Evolutionary conservation across 2,329 filamentous ascomycete genomes (phyloP).

Genomic region (Blastomyces parvus): DNA sequence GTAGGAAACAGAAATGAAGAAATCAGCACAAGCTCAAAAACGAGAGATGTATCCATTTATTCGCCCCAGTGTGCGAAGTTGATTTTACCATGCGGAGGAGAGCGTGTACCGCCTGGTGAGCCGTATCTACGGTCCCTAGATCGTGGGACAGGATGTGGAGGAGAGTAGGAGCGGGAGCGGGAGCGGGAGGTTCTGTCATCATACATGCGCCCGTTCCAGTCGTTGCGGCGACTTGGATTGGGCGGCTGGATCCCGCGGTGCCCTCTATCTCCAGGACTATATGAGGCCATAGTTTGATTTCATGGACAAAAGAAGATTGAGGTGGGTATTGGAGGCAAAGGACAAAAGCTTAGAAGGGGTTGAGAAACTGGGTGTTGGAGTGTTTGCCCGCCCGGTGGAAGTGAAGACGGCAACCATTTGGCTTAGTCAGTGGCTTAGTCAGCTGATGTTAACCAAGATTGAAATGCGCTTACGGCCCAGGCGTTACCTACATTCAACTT

Average conservation of each 20-base stretch:
- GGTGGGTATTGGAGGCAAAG: neutral
- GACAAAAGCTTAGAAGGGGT: neutral
- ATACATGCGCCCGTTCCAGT: constrained; percentile 38
- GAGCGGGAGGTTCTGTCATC: constrained; percentile 35
- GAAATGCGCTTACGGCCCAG: no score
- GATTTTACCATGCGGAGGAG: constrained; percentile 39
- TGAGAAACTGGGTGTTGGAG: neutral
- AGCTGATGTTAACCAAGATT: neutral
- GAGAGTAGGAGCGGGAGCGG: constrained; percentile 29
- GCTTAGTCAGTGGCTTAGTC: neutral
- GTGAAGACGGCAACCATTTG: no score
- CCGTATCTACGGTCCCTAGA: constrained; percentile 24
- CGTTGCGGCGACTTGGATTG: constrained; percentile 25
- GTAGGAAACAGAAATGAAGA: constrained; percentile 17
- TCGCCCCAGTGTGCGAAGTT: constrained; percentile 18
- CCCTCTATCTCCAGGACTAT: constrained; percentile 23
- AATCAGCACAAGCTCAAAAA: constrained; percentile 32
- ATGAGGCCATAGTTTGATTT: constrained; percentile 22
- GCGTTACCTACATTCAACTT: no score
- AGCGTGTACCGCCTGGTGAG: constrained; percentile 35
- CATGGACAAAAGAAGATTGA: constrained; percentile 4
- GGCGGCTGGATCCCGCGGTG: constrained; percentile 22
- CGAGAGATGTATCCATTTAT: constrained; percentile 16
- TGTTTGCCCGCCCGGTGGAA: neutral
- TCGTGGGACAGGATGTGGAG: constrained; percentile 11